Evolutionary conservation across 192 early-diverging fungal species (phyloP), one percentile per base, ranked within the genome.

Genomic region (Gaertneriomyces semiglobifer): DNA sequence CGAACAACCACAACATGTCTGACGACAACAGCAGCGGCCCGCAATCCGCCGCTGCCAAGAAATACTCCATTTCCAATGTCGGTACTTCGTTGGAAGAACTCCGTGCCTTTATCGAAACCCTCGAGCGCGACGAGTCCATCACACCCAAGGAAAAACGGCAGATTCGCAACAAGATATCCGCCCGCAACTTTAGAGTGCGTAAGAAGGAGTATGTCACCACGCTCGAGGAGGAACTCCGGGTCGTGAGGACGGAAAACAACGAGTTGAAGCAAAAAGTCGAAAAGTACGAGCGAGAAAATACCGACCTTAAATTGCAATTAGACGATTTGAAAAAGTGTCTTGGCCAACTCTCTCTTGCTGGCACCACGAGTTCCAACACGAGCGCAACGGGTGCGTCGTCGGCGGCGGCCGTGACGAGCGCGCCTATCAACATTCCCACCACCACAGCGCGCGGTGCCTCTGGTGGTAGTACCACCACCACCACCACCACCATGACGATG

Each of bases 181-280:
- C 64, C 3, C 12, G 64, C 12, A 66, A 66, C 53, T 66, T 66
- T 43, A 52, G 64, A 6, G 64, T 66, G 7, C 52, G 64, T 6
- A 33, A 54, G 4, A 66, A 66, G 53, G 64, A 66, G 44, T 66
- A 66, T 42, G 64, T 66, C 7, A 57, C 64, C 11, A 52, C 54
- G 20, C 43, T 66, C 10, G 64, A 66, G 20, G 42, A 44, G 12
- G 48, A 50, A 18, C 18, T 57, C 11, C 16, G 39, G 20, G 20
- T 25, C 7, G 6, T 66, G 6, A 20, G 54, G 6, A 10, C 14
- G 7, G 64, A 56, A 9, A 55, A 64, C 51, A 64, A 50, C 50
- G 51, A 64, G 2, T 40, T 64, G 62, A 51, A 50, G 18, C 6
- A 7, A 11, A 18, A 42, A 38, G 11, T 64, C 19, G 51, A 38